These are phyloP conservation scores for Thalassiosira profunda DNA, from an alignment of 108 stramenopile species.

Conservation along the genomic window DNA sequence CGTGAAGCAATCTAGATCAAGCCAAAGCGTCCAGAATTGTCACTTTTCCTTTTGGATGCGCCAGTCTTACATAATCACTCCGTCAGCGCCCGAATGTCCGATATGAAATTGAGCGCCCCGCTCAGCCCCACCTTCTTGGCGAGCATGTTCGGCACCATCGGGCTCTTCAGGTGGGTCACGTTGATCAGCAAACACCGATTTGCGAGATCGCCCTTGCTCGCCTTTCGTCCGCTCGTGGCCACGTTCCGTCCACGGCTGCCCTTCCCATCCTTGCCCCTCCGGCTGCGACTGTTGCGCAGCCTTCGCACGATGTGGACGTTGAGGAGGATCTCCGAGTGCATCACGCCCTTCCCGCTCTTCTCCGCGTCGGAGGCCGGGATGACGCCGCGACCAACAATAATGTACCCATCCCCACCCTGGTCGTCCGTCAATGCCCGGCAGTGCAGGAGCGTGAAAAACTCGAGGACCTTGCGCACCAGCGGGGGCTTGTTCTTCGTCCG, in stretches of 20 bases:
- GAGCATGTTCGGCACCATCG: conserved; percentile 74
- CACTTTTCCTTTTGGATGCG: no score
- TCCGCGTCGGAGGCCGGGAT: conserved; percentile 38
- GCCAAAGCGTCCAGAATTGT: no score
- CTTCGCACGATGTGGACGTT: conserved; percentile 49
- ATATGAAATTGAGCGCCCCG: conserved; percentile 67
- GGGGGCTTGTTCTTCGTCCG: conserved; percentile 63
- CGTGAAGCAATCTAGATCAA: no score
- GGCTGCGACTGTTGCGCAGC: conserved; percentile 15
- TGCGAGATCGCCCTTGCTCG: conserved; percentile 45
- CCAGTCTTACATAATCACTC: no score
- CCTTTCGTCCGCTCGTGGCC: conserved; percentile 32
- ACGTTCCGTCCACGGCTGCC: conserved; percentile 15
- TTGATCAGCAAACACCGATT: conserved; percentile 75
- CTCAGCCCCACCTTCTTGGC: conserved; percentile 74
- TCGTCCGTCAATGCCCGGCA: conserved; percentile 64
- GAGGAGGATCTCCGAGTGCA: conserved; percentile 46
- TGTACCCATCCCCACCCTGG: conserved; percentile 73
- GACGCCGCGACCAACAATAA: conserved; percentile 78
- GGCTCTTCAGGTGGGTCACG: conserved; percentile 76
- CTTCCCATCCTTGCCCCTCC: background rate
- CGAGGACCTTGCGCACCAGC: conserved; percentile 62
- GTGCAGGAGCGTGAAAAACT: conserved; percentile 71
- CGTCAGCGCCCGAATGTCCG: conserved; percentile 49
- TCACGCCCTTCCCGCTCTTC: conserved; percentile 23